Evolutionary conservation across 345 rosid species (phyloP), one percentile per base, ranked within the genome.

Genomic region (Lagerstroemia speciosa): DNA sequence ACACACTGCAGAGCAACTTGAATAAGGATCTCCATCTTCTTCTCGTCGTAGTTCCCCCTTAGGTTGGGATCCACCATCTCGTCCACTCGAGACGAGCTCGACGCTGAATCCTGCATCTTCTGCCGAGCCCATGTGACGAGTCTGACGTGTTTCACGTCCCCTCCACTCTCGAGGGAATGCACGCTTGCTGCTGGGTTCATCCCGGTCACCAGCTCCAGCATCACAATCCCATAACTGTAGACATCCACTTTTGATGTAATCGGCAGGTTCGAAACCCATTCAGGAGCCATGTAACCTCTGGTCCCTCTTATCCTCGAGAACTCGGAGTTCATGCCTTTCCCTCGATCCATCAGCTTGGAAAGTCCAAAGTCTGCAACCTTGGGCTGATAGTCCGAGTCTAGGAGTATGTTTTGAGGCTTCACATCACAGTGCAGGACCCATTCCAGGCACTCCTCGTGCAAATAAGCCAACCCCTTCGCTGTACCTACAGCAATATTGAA

Each of bases 151-250:
- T 60, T 78, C 36, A 41, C 64, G 20, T 19, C 64, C 52, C 60
- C 63, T 3, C 34, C 69, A 34, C 46, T 9, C 17, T 69, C 62
- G 36, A 29, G n/a, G 8, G 40, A 45, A 0, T 40, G 8, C 2
- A 6, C 36, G 7, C 43, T 36, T n/a, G 6, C 45, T 5, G 67
- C 38, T 2, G 79, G 73, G 37, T 36, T 76, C 48, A 61, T 77
- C 63, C 84, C 84, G 0, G 83, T 83, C 22, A 67, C 68, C 71
- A 83, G 48, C 71, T 80, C 86, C 70, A 83, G 46, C 69, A 80
- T 36, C 6, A 83, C 81, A 1, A 80, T 64, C 30, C 82, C 82
- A 2, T 78, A 80, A 65, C 81, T 83, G 31, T 80, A 83, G 24
- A 83, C 80, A 30, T 80, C 84, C 17, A 80, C 70, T 37, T 74